Percentiles rank a stretch among this genome's conserved stretches.
phyloP scores from a whole-genome alignment of 1,139 yeast genomes.

The Blastobotrys serpentis region DNA sequence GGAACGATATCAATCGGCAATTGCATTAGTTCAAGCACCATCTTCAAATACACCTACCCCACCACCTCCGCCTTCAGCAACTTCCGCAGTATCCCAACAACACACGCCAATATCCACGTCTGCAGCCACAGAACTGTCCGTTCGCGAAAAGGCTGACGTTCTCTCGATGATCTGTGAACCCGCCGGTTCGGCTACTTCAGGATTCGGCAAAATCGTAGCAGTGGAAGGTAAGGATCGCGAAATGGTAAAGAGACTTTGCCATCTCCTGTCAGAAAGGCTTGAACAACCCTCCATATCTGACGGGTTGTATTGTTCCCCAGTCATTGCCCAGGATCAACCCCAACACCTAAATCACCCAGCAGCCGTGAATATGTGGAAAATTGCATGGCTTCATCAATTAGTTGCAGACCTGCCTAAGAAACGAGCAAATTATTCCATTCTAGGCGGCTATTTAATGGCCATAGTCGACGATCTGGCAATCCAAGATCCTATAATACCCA shows the following conservation, averaged over 20 bases:
- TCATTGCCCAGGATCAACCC: slow-evolving; percentile 23
- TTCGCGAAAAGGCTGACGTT: slow-evolving; percentile 33
- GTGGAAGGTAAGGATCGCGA: slow-evolving; percentile 31
- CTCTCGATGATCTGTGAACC: slow-evolving; percentile 31
- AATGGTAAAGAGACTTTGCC: slow-evolving; percentile 23
- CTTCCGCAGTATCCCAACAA: slow-evolving; percentile 8
- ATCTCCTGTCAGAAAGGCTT: slow-evolving; percentile 21
- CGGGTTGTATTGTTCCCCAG: slow-evolving; percentile 22
- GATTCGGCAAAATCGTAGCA: slow-evolving; percentile 24
- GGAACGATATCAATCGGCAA: slow-evolving; percentile 30
- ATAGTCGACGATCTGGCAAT: slow-evolving; percentile 31
- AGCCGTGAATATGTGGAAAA: slow-evolving; percentile 32
- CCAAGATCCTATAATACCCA: slow-evolving; percentile 13
- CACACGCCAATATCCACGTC: not conserved
- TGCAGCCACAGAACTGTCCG: slow-evolving; percentile 18
- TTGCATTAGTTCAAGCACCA: slow-evolving; percentile 23
- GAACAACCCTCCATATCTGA: slow-evolving; percentile 15
- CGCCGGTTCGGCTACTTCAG: slow-evolving; percentile 15
- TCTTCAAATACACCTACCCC: slow-evolving; percentile 8
- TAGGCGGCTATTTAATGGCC: slow-evolving; percentile 33
- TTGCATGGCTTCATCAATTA: slow-evolving; percentile 33
- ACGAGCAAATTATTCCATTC: slow-evolving; percentile 20
- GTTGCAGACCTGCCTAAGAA: slow-evolving; percentile 21
- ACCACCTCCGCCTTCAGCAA: slow-evolving; percentile 11
- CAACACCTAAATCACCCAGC: slow-evolving; percentile 23